phyloP scores from a whole-genome alignment of 2,329 filamentous ascomycete species.

The Rugonectria rugulosa region DNA sequence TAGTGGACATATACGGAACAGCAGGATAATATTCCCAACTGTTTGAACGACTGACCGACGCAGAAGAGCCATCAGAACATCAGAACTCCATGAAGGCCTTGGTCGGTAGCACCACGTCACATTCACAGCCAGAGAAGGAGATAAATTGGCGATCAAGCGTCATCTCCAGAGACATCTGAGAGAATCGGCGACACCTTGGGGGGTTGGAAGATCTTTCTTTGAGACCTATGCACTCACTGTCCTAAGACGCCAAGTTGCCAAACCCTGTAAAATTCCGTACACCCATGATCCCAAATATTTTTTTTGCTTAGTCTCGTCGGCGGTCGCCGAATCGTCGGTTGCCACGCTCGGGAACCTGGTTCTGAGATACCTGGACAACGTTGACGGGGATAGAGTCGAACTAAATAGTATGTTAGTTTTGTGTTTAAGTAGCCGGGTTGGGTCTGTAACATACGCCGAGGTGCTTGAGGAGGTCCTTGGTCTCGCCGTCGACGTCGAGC shows the following conservation, averaged over 20 bases:
- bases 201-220: slow-evolving; percentile 66
- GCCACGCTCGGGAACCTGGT: slow-evolving; percentile 82
- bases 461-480: slow-evolving; percentile 98
- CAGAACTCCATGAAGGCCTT: slow-evolving; percentile 29
- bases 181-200: slow-evolving; percentile 92
- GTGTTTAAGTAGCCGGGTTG: background rate
- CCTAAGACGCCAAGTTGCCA: slow-evolving; percentile 64
- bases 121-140: slow-evolving; percentile 36
- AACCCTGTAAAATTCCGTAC: slow-evolving; percentile 54
- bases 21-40: slow-evolving; percentile 4
- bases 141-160: slow-evolving; percentile 90
- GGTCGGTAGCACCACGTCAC: slow-evolving; percentile 32
- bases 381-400: slow-evolving; percentile 99
- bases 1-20: slow-evolving; percentile 27
- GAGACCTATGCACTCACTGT: slow-evolving; percentile 67
- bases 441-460: slow-evolving; percentile 80
- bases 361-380: slow-evolving; percentile 88
- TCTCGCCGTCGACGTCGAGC: slow-evolving; percentile 95
- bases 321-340: slow-evolving; percentile 80
- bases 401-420: slow-evolving; percentile 57
- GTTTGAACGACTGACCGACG: background rate
- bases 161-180: slow-evolving; percentile 64
- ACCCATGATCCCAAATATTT: slow-evolving; percentile 46
- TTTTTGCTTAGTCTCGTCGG: slow-evolving; percentile 47
- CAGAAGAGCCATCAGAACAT: slow-evolving; percentile 20